These are phyloP conservation scores for Solanum sejunctum DNA, from an alignment of 257 asterid genomes.

Conservation along the genomic window DNA sequence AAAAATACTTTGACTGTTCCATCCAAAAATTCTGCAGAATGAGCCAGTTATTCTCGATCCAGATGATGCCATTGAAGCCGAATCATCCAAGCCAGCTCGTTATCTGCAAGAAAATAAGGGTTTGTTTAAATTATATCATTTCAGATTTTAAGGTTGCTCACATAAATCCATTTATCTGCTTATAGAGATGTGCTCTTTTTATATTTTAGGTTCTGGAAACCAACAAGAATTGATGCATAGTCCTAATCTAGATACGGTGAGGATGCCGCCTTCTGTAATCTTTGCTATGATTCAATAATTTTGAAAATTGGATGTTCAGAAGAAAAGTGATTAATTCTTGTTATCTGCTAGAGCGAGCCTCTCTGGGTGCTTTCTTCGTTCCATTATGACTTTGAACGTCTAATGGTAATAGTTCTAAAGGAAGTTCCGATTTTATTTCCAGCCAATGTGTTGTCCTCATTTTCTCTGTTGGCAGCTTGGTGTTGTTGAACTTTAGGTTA, in stretches of 20 bases:
- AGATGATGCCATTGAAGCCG: constrained; percentile 36
- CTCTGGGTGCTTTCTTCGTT: background rate
- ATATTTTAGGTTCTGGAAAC: constrained; percentile 31
- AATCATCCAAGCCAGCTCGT: constrained; percentile 11
- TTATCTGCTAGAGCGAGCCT: background rate
- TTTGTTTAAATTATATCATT: constrained; percentile 7
- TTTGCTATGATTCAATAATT: background rate
- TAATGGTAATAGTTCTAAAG: background rate
- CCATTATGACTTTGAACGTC: background rate
- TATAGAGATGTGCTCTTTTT: constrained; percentile 5
- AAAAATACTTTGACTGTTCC: constrained; percentile 2
- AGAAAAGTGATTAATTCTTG: background rate
- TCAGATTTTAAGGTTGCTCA: background rate
- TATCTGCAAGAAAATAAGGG: constrained; percentile 25
- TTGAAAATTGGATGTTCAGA: background rate
- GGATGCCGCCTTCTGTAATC: background rate
- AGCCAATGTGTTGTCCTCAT: background rate
- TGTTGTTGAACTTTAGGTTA: background rate
- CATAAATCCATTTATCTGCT: background rate
- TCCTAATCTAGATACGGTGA: constrained; percentile 11
- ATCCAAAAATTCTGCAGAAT: constrained; percentile 28
- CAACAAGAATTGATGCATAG: constrained; percentile 14
- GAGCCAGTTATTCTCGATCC: constrained; percentile 29
- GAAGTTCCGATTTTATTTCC: background rate
- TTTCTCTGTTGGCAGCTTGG: background rate